phyloP scores from a whole-genome alignment of 768 basidiomycete genomes.

The Mycena olivaceomarginata region DNA sequence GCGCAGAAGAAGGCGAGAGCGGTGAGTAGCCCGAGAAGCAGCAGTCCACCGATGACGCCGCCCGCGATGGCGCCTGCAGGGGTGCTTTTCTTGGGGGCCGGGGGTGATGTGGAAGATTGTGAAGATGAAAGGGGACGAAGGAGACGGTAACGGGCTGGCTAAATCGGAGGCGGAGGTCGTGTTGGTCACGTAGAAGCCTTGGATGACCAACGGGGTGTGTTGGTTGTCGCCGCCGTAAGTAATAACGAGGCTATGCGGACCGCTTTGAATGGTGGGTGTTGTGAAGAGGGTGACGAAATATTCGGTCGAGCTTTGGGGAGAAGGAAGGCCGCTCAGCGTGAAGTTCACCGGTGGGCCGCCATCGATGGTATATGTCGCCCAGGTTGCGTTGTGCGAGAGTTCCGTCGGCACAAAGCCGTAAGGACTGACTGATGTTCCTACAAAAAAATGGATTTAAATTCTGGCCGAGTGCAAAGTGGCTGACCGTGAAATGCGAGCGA shows the following conservation, averaged over 20 bases:
- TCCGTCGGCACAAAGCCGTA: conserved; percentile 46
- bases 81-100: neutral
- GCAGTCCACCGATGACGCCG: conserved; percentile 39
- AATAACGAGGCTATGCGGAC: conserved; percentile 46
- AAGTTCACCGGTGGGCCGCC: conserved; percentile 38
- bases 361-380: conserved; percentile 53
- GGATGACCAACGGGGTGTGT: conserved; percentile 46
- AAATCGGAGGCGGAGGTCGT: conserved; percentile 19
- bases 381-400: conserved; percentile 44
- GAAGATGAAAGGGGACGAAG: neutral
- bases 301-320: conserved; percentile 30
- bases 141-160: neutral
- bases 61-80: conserved; percentile 43
- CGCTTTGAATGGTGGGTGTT: conserved; percentile 40
- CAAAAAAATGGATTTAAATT: neutral
- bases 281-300: conserved; percentile 49
- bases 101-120: neutral
- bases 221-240: conserved; percentile 41
- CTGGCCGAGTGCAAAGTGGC: neutral
- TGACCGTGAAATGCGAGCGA: conserved; percentile 51
- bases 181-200: conserved; percentile 41
- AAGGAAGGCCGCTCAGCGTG: conserved; percentile 19
- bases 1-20: conserved; percentile 8
- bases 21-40: conserved; percentile 5
- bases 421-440: conserved; percentile 52